Base-by-base conservation (phyloP, 106 monocot species). In the Apostasia ramifera region DNA sequence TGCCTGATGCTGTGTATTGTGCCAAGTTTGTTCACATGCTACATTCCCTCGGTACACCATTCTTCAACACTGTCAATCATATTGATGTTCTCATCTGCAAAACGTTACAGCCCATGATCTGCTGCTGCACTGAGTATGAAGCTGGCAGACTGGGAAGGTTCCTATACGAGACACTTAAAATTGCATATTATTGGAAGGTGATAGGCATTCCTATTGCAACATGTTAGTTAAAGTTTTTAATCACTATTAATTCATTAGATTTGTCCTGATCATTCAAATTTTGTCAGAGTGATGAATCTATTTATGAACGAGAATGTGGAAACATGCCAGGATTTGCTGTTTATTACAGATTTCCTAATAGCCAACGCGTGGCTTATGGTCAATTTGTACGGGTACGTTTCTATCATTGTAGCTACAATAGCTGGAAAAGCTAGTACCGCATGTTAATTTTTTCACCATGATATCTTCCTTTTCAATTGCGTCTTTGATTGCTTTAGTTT, bases 101-200 rank as follows among this genome's bases (percentile, higher is more conserved):
- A 67, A 84, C 87, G 4, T 69, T 98, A 57, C 98, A 98, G 40
- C 98, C 98, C 14, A 93, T 98, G 98, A 98, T 98, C 47, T 93
- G 89, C 73, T 93, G 87, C 53, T 98, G 98, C 74, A 98, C 98
- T 51, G 98, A 98, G 66, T 93, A 68, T 83, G 98, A 98, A 81
- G 98, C 90, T 39, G 90, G 93, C 37, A 86, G 98, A 74, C 87
- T 98, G 42, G 98, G 98, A 69, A 85, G 90, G 55, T 98, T 98
- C 70, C 72, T 98, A 44, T 85, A 77, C 69, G 98, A 98, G 71
- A 98, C 93, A 45, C 54, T 98, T 40, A 98, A 86, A 79, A 85
- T 98, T 89, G 93, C 89, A 53, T 98, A 98, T 57, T 72, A 88
- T 76, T 98, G 98, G 98, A 98, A 98, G 91, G 95, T 95, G 71